Evolutionary conservation across 768 basidiomycete species (phyloP), one percentile per base, ranked within the genome.

Genomic region (Suillus cothurnatus): DNA sequence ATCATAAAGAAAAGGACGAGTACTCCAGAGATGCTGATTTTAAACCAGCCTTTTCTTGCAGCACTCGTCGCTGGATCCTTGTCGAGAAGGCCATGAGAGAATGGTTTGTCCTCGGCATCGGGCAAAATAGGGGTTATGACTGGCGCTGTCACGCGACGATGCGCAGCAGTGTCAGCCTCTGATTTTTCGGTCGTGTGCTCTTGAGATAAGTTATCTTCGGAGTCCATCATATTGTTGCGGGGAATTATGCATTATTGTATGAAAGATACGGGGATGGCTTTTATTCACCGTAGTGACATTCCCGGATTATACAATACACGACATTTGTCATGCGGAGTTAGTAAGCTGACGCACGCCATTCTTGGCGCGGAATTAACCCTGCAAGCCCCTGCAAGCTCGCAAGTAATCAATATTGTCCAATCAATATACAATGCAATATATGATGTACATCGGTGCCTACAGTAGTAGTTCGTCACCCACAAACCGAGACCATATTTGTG

Each of bases 1-100:
- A 89, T 82, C 26, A 82, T 71, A 39, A 86, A 52, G 17, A 78
- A 70, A 21, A 85, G 71, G 32, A 81, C 61, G 15, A 78, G 67
- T 3, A 77, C 71, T 21, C 80, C 77, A 12, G 70, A 64, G 7
- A 81, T 6, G 55, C 86, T 74, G 3, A 78, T 77, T 68, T 74
- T 81, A 58, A 84, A 63, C 76, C 85, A 87, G 12, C 71, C 63
- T 32, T 61, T 70, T 23, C 86, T 79, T 21, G 78, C 75, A 1
- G 59, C 52, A 36, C 71, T 21, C n/a, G 73, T 78, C 15, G 64
- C 75, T 52, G 21, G 67, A 66, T 76, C 75, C 31, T 28, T 69
- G 59, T 79, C 76, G 38, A 71, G 72, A 36, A 75, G 34, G n/a
- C 43, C 65, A 67, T 78, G 76, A 11, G 73, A 68, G 61, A 75